phyloP scores from a whole-genome alignment of 1,284 basidiomycete species.

The Wolfiporia cocos region DNA sequence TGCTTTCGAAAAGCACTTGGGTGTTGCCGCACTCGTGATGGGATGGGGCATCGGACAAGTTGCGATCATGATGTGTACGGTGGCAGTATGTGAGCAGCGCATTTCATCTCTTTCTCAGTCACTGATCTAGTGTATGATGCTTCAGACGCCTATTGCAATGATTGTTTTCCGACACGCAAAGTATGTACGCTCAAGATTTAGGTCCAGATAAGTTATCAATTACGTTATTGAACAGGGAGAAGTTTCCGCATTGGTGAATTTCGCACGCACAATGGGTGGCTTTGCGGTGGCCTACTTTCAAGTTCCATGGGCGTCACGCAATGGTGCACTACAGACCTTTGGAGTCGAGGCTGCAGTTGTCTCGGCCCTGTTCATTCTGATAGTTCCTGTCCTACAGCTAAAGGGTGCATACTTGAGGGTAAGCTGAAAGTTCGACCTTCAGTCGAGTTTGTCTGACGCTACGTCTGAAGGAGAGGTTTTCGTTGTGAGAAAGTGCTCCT shows the following conservation, averaged over 20 bases:
- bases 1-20: slow-evolving; percentile 50
- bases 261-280: slow-evolving; percentile 51
- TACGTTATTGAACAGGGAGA: slow-evolving; percentile 34
- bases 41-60: slow-evolving; percentile 64
- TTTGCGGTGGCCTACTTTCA: slow-evolving; percentile 64
- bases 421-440: slow-evolving; percentile 20
- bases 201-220: not conserved
- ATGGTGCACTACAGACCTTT: slow-evolving; percentile 52
- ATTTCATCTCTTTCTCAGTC: slow-evolving; percentile 2
- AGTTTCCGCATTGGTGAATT: slow-evolving; percentile 53
- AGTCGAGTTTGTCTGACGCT: no score
- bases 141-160: slow-evolving; percentile 46
- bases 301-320: slow-evolving; percentile 48
- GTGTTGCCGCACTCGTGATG: slow-evolving; percentile 49
- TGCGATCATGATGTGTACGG: slow-evolving; percentile 60
- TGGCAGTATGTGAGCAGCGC: slow-evolving; percentile 47
- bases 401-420: slow-evolving; percentile 42
- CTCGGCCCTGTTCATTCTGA: slow-evolving; percentile 41
- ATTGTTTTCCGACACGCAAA: slow-evolving; percentile 45
- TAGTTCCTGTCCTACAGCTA: slow-evolving; percentile 45
- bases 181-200: slow-evolving; percentile 16
- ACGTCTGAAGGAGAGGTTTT: no score
- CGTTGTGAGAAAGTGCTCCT: no score
- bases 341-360: slow-evolving; percentile 57
- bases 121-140: no score